phyloP scores from a whole-genome alignment of 257 asterid genomes.

The Plantago major region DNA sequence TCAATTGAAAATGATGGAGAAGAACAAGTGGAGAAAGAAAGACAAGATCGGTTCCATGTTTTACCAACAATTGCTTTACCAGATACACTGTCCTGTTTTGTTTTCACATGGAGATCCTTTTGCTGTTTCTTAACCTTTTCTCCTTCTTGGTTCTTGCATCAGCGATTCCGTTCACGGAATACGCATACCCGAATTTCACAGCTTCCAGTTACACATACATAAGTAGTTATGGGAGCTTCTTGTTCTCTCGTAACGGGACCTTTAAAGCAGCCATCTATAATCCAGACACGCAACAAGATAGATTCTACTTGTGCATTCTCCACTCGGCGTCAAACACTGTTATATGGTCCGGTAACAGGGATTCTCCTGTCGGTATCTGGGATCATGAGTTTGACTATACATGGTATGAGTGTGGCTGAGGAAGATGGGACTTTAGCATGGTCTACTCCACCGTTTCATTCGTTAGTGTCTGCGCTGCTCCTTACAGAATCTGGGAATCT shows the following conservation, averaged over 20 bases:
- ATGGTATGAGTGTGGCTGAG: slow-evolving; percentile 36
- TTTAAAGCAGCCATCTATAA: slow-evolving; percentile 53
- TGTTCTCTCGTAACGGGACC: slow-evolving; percentile 47
- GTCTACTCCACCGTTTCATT: slow-evolving; percentile 42
- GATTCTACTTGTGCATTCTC: slow-evolving; percentile 52
- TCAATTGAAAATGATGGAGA: too few relatives aligned
- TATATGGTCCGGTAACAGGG: slow-evolving; percentile 70
- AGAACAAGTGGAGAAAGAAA: slow-evolving; percentile 6
- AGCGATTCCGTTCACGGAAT: slow-evolving; percentile 31
- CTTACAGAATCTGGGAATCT: slow-evolving; percentile 58
- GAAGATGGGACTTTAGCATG: slow-evolving; percentile 35
- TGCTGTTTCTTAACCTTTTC: slow-evolving; percentile 27
- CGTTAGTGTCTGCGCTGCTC: slow-evolving; percentile 32
- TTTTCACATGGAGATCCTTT: slow-evolving; percentile 35
- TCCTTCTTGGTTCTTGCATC: slow-evolving; percentile 19
- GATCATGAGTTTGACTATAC: slow-evolving; percentile 26
- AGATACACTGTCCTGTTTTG: slow-evolving; percentile 18
- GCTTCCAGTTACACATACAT: slow-evolving; percentile 33
- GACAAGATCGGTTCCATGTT: slow-evolving; percentile 21
- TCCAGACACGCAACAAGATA: slow-evolving; percentile 30
- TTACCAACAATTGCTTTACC: slow-evolving; percentile 6
- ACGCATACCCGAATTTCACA: slow-evolving; percentile 51
- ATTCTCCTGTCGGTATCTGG: slow-evolving; percentile 42
- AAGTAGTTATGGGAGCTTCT: slow-evolving; percentile 44
- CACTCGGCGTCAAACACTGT: slow-evolving; percentile 50